Conservation (phyloP, 192 early-diverging fungal species). For the Coemansia interrupta region DNA sequence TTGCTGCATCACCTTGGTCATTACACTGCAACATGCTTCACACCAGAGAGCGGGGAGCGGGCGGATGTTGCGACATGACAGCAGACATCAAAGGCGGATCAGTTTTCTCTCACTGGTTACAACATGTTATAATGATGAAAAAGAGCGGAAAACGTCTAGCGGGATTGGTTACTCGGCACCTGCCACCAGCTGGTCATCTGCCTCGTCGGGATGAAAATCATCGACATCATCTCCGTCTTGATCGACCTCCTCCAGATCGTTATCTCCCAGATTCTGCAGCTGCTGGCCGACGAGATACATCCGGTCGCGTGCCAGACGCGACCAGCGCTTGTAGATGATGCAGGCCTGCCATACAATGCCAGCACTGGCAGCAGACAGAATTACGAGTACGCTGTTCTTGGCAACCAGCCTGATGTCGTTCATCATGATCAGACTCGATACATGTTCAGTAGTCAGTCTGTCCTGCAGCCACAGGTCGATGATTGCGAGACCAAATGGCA, state of each 20-base stretch:
- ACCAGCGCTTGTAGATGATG: slow-evolving; percentile 63
- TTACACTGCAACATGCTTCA: no score
- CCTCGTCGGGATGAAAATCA: background rate
- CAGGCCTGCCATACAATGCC: slow-evolving; percentile 22
- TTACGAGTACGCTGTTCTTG: slow-evolving; percentile 15
- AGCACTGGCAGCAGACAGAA: slow-evolving; percentile 14
- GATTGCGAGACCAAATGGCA: slow-evolving; percentile 26
- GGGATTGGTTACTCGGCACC: no score
- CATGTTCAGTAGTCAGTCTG: slow-evolving; percentile 21
- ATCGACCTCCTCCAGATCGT: background rate
- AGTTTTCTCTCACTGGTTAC: background rate
- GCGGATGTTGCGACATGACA: no score
- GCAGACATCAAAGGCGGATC: background rate
- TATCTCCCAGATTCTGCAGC: slow-evolving; percentile 73
- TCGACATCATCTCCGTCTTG: background rate
- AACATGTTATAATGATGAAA: slow-evolving; percentile 5
- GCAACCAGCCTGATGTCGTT: slow-evolving; percentile 25
- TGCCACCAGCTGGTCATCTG: background rate
- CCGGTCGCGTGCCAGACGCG: slow-evolving; percentile 74
- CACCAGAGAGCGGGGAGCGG: no score
- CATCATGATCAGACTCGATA: slow-evolving; percentile 15
- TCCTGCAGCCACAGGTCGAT: slow-evolving; percentile 10
- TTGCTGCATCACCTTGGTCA: no score
- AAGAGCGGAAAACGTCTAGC: background rate
- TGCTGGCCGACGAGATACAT: slow-evolving; percentile 79